Percentiles rank a stretch among this genome's conserved stretches.
These are phyloP conservation scores for Xylariales sp. DNA, from an alignment of 2,329 filamentous ascomycete species.

Conservation along the genomic window DNA sequence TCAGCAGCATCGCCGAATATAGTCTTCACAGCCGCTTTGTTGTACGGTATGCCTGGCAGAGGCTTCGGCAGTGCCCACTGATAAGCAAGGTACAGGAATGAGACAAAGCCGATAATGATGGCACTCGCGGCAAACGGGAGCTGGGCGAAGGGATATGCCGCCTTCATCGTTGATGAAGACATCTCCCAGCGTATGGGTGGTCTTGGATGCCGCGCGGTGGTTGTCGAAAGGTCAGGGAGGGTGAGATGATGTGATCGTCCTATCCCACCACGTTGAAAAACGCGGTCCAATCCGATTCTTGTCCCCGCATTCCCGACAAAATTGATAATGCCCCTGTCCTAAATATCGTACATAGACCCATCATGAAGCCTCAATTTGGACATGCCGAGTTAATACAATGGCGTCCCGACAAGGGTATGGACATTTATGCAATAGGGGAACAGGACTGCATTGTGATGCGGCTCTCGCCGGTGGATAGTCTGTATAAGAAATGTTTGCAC, in stretches of 20 bases:
- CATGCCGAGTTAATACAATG: neutral
- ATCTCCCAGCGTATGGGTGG: no score
- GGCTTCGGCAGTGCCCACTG: slow-evolving; percentile 17
- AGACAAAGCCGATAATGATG: slow-evolving; percentile 6
- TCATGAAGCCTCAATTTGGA: neutral
- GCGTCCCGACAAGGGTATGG: no score
- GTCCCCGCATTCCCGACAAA: no score
- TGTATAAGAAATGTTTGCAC: no score
- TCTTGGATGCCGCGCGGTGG: no score
- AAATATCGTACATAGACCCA: neutral
- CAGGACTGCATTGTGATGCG: no score
- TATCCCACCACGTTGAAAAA: neutral
- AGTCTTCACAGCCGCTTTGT: slow-evolving; percentile 7
- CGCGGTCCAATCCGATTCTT: no score
- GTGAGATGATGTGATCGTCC: neutral
- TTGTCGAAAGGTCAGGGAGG: no score
- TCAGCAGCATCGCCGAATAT: slow-evolving; percentile 12
- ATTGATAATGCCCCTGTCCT: neutral
- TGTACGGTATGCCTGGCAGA: slow-evolving; percentile 14
- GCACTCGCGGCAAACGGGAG: slow-evolving; percentile 9
- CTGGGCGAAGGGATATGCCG: slow-evolving; percentile 7
- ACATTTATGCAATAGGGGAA: no score
- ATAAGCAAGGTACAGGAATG: slow-evolving; percentile 17
- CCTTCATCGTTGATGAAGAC: neutral
- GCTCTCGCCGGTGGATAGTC: no score